Percentiles rank a stretch among this genome's conserved stretches.
Evolutionary conservation across 805 yeast genomes (phyloP).

Genomic region (Monosporozyma solicola): DNA sequence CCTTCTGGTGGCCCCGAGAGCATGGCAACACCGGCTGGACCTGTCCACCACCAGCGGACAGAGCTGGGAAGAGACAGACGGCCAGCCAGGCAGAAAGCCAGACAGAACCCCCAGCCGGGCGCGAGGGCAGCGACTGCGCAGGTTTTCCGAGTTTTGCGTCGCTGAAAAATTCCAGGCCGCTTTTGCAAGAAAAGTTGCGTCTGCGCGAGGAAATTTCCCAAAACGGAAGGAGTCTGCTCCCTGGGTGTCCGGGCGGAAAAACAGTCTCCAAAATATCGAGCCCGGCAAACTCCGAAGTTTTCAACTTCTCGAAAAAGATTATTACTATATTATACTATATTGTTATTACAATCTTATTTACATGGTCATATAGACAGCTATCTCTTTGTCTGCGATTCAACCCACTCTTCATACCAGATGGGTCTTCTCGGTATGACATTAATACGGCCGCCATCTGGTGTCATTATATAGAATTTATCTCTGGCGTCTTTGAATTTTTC

Average conservation of each 20-base stretch:
- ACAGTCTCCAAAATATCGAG: background rate
- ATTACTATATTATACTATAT: background rate
- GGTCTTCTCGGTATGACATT: slow-evolving; percentile 16
- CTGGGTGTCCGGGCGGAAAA: slow-evolving; percentile 13
- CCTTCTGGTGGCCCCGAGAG: too few relatives aligned
- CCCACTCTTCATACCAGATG: slow-evolving; percentile 12
- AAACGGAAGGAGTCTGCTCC: slow-evolving; percentile 6
- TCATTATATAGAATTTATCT: slow-evolving; percentile 8
- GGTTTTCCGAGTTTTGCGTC: too few relatives aligned
- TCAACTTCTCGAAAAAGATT: background rate
- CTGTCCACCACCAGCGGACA: too few relatives aligned
- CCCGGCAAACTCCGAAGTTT: background rate
- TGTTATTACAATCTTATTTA: background rate
- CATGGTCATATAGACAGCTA: background rate
- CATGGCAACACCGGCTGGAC: too few relatives aligned
- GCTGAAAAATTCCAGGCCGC: too few relatives aligned
- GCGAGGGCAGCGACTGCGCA: too few relatives aligned
- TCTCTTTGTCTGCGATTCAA: background rate
- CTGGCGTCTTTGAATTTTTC: slow-evolving; percentile 10
- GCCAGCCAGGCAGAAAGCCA: too few relatives aligned
- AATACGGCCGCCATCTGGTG: background rate
- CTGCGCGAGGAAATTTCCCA: too few relatives aligned
- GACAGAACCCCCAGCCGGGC: too few relatives aligned
- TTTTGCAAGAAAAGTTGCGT: slow-evolving; percentile 4
- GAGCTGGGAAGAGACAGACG: too few relatives aligned